Conservation (phyloP, 306 rosid genomes). For the Crataegus laevigata region DNA sequence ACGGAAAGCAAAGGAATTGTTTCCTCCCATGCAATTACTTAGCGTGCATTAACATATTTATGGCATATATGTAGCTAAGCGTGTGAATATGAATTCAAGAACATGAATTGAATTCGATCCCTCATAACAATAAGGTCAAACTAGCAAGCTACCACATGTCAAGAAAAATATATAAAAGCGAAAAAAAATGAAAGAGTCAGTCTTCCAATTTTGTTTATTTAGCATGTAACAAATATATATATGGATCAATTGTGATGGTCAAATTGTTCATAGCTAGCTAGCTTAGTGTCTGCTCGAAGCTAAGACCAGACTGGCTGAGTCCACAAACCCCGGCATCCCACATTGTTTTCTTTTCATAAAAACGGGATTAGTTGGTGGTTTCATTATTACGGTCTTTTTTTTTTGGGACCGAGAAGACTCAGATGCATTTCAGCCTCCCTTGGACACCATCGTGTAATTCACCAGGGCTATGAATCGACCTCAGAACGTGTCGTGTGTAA, state of each 20-base stretch:
- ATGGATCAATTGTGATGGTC: background rate
- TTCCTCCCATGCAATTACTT: constrained; percentile 49
- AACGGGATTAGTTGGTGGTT: too few relatives aligned
- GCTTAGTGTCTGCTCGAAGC: constrained; percentile 8
- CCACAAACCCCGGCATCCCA: constrained; percentile 11
- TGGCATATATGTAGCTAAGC: background rate
- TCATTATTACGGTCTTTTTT: too few relatives aligned
- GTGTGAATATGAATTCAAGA: background rate
- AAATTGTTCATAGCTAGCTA: background rate
- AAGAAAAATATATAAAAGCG: too few relatives aligned
- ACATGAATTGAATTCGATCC: background rate
- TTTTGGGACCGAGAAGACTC: too few relatives aligned
- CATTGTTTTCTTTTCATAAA: background rate
- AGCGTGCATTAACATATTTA: constrained; percentile 33
- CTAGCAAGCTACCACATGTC: background rate
- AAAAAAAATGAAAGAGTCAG: background rate
- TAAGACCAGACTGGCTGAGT: constrained; percentile 10
- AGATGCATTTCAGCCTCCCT: too few relatives aligned
- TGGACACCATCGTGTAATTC: too few relatives aligned
- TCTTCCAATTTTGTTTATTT: background rate
- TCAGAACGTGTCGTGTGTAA: too few relatives aligned
- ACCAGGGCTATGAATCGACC: rapidly evolving
- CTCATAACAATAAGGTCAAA: background rate
- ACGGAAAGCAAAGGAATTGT: constrained; percentile 55
- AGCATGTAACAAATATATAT: background rate